Conservation (phyloP, 768 basidiomycete genomes). For the Suillus paluster region DNA sequence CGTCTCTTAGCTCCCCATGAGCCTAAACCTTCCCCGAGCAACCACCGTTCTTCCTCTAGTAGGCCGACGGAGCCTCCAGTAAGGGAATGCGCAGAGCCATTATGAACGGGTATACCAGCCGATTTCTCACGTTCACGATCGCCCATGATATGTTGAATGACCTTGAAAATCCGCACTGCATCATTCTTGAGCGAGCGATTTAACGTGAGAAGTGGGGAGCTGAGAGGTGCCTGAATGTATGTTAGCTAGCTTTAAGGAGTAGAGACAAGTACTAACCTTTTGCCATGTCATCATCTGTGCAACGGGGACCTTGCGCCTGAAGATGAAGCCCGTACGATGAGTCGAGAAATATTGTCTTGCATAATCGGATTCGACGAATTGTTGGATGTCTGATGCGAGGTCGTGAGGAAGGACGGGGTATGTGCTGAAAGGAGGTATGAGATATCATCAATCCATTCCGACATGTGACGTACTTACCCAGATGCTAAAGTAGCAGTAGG, state of each 20-base stretch:
- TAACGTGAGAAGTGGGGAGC: conserved; percentile 74
- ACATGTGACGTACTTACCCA: conserved; percentile 52
- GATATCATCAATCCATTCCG: conserved; percentile 16
- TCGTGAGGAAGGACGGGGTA: conserved; percentile 81
- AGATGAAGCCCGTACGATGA: conserved; percentile 88
- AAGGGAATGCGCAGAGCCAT: conserved; percentile 49
- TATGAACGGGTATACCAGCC: conserved; percentile 50
- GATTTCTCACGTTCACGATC: conserved; percentile 79
- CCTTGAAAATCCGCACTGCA: conserved; percentile 85
- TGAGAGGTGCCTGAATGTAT: conserved; percentile 55
- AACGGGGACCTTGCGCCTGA: conserved; percentile 79
- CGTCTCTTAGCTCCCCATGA: conserved; percentile 87
- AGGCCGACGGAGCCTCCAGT: conserved; percentile 50
- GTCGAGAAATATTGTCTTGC: conserved; percentile 89
- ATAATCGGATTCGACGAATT: conserved; percentile 85
- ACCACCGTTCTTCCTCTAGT: conserved; percentile 87
- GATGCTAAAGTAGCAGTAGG: conserved; percentile 58
- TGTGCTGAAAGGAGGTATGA: conserved; percentile 47
- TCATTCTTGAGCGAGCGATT: conserved; percentile 71
- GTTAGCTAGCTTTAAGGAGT: neutral
- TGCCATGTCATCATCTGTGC: conserved; percentile 93
- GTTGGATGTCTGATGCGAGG: conserved; percentile 83
- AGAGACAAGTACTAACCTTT: conserved; percentile 50
- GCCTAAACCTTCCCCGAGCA: conserved; percentile 79
- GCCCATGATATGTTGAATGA: conserved; percentile 92